Evolutionary conservation across 768 basidiomycete genomes (phyloP).

Genomic region (Imleria badia): DNA sequence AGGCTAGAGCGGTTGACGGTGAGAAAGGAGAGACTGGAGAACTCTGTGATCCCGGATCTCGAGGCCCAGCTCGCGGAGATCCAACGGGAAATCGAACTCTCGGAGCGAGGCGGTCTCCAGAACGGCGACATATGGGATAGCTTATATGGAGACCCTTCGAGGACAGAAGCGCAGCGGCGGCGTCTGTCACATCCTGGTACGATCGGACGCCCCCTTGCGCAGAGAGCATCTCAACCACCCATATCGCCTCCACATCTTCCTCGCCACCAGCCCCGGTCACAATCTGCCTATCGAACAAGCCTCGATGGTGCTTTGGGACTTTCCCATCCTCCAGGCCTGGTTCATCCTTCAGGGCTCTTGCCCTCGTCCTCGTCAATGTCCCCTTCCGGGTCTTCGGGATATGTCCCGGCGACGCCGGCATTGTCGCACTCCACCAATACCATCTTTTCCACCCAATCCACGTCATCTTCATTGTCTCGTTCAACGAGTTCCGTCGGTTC

Average conservation of each 20-base stretch:
- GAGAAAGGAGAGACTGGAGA: conserved; percentile 69
- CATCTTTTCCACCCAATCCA: conserved; percentile 18
- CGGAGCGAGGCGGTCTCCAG: conserved; percentile 29
- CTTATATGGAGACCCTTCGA: conserved; percentile 13
- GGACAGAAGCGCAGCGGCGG: conserved; percentile 22
- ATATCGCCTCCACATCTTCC: conserved; percentile 29
- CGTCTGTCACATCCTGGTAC: conserved; percentile 30
- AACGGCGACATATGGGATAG: conserved; percentile 17
- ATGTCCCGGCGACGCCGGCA: conserved; percentile 7
- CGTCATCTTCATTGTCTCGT: conserved; percentile 26
- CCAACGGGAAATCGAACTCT: conserved; percentile 55
- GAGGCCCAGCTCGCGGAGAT: conserved; percentile 64
- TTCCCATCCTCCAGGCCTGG: conserved; percentile 17
- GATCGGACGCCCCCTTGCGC: conserved; percentile 24
- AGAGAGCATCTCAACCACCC: conserved; percentile 12
- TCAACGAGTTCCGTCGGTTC: conserved; percentile 30
- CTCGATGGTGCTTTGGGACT: conserved; percentile 14
- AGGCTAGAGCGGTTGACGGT: conserved; percentile 65
- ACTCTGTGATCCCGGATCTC: conserved; percentile 56
- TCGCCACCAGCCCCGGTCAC: conserved; percentile 29
- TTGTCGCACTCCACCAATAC: conserved; percentile 18
- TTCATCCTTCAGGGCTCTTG: conserved; percentile 10
- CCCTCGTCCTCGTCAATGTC: conserved; percentile 18
- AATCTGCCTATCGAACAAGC: conserved; percentile 22
- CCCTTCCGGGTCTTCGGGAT: conserved; percentile 16